These are phyloP conservation scores for Gossypium ekmanianum DNA, from an alignment of 345 rosid species.

Conservation along the genomic window DNA sequence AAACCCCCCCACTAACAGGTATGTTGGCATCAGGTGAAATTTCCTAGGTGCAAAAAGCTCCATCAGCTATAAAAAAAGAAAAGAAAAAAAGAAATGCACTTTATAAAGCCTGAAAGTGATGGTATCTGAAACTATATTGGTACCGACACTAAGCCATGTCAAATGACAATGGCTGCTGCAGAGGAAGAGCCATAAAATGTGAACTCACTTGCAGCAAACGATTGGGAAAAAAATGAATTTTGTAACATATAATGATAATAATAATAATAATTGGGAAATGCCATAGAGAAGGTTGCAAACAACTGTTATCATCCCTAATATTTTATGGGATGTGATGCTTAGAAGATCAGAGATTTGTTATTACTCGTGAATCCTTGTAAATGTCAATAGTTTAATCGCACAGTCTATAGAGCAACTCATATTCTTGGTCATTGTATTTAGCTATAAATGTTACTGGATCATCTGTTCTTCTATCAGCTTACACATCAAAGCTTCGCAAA, in stretches of 20 bases:
- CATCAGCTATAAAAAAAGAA: background rate
- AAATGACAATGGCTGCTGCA: background rate
- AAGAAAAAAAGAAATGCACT: too few species aligned
- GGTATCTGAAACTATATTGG: background rate
- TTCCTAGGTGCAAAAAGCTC: background rate
- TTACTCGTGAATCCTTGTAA: conserved; percentile 24
- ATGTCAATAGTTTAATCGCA: conserved; percentile 15
- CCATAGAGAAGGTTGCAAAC: background rate
- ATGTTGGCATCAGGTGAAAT: background rate
- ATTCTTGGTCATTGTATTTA: background rate
- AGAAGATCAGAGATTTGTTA: conserved; percentile 10
- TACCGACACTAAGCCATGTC: background rate
- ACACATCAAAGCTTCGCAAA: background rate
- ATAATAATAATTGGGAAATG: background rate
- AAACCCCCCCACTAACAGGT: background rate
- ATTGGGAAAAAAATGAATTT: background rate
- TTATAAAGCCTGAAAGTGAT: background rate
- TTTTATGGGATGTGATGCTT: background rate
- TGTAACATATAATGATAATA: background rate
- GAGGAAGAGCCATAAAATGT: background rate
- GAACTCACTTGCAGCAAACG: background rate
- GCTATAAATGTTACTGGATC: background rate
- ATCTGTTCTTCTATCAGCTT: background rate
- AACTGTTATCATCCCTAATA: background rate
- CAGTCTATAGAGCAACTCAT: background rate